phyloP scores from a whole-genome alignment of 208 protist species.

The Wallacemonas sp. region DNA sequence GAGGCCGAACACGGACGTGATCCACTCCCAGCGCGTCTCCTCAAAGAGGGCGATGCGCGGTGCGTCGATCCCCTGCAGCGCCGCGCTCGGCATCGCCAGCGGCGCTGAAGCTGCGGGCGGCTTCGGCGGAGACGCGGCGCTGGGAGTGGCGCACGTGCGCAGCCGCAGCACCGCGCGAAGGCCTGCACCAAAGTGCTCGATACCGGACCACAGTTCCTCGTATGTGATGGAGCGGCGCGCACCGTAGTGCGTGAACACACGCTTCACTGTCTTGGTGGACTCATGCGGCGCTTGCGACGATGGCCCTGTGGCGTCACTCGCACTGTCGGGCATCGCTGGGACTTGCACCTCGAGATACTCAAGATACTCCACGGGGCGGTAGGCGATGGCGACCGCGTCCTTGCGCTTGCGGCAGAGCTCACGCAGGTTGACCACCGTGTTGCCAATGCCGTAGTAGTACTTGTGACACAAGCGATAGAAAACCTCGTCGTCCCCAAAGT shows the following conservation, averaged over 20 bases:
- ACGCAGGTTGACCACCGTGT: slow-evolving; percentile 15
- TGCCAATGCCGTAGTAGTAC: slow-evolving; percentile 15
- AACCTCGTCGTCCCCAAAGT: slow-evolving; percentile 8
- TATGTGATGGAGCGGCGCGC: slow-evolving; percentile 26
- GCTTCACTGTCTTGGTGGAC: neutral
- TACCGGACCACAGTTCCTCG: slow-evolving; percentile 23
- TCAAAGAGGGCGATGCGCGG: slow-evolving; percentile 37
- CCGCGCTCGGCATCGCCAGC: slow-evolving; percentile 3
- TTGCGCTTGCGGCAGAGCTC: slow-evolving; percentile 2
- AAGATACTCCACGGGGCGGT: slow-evolving; percentile 3
- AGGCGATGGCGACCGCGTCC: slow-evolving; percentile 9
- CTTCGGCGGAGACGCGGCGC: neutral
- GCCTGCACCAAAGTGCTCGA: slow-evolving; percentile 31
- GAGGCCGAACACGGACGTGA: slow-evolving; percentile 42
- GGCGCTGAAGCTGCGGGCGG: neutral
- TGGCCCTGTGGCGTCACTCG: neutral
- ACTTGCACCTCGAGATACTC: neutral
- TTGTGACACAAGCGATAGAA: slow-evolving; percentile 13
- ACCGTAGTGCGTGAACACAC: slow-evolving; percentile 20
- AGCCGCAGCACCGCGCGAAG: slow-evolving; percentile 13
- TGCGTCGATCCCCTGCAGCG: neutral
- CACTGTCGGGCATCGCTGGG: neutral
- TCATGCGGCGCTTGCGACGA: neutral
- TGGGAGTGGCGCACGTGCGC: neutral
- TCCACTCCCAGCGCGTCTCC: slow-evolving; percentile 58